phyloP scores from a whole-genome alignment of 2,329 filamentous ascomycete genomes.

The Ophiosphaerella korrae region DNA sequence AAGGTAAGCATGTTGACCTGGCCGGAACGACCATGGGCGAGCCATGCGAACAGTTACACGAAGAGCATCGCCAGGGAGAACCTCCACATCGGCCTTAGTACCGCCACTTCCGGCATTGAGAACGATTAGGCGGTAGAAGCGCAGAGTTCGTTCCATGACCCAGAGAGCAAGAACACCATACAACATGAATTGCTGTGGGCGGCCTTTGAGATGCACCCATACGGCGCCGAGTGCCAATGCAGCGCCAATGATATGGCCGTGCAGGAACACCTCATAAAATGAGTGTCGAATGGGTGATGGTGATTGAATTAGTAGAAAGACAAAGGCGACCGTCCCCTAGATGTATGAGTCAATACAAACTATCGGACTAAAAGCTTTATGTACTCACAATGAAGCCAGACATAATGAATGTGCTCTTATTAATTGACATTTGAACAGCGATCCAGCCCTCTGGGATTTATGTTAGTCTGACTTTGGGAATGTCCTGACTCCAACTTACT shows the following conservation, averaged over 20 bases:
- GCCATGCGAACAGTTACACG: constrained; percentile 76
- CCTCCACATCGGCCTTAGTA: constrained; percentile 72
- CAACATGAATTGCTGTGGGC: constrained; percentile 65
- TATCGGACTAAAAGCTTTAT: constrained; percentile 60
- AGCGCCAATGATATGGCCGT: constrained; percentile 70
- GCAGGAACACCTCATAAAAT: constrained; percentile 79
- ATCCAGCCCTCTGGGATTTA: constrained; percentile 55
- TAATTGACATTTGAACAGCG: constrained; percentile 49
- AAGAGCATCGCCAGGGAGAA: constrained; percentile 75
- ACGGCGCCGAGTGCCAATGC: constrained; percentile 65
- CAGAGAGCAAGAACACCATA: constrained; percentile 70
- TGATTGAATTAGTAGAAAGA: constrained; percentile 70
- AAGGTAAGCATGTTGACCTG: constrained; percentile 79
- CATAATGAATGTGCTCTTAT: constrained; percentile 56
- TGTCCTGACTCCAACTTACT: constrained; percentile 24
- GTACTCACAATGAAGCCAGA: constrained; percentile 67
- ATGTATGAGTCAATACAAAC: constrained; percentile 60
- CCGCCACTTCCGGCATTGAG: constrained; percentile 70
- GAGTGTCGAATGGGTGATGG: constrained; percentile 74
- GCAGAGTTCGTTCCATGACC: constrained; percentile 65
- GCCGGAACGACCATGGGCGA: constrained; percentile 75
- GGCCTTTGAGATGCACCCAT: constrained; percentile 66
- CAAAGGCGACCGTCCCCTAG: constrained; percentile 64
- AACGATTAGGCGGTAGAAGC: constrained; percentile 65
- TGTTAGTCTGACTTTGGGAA: constrained; percentile 14